Conservation (phyloP, 1,284 basidiomycete genomes). For the Tremellales sp. region DNA sequence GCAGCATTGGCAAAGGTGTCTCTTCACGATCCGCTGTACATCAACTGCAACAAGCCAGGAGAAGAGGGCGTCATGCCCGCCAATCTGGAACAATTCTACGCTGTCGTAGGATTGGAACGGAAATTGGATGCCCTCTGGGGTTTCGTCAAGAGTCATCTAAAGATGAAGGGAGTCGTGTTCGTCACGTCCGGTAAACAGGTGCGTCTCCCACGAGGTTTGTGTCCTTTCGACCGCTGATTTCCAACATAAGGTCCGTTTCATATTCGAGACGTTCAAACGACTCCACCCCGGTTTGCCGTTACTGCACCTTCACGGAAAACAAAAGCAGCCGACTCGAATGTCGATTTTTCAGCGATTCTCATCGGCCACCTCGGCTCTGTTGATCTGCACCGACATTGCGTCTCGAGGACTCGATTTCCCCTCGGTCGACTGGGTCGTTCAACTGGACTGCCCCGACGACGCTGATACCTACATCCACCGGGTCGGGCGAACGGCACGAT, state of each 20-base stretch:
- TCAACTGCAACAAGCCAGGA: slow-evolving; percentile 59
- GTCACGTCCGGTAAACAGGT: slow-evolving; percentile 90
- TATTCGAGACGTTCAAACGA: slow-evolving; percentile 93
- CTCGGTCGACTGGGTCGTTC: slow-evolving; percentile 94
- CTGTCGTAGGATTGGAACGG: slow-evolving; percentile 73
- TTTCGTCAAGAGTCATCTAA: slow-evolving; percentile 92
- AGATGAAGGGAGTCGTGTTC: slow-evolving; percentile 90
- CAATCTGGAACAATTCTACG: slow-evolving; percentile 86
- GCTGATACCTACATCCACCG: slow-evolving; percentile 98
- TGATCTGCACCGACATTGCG: slow-evolving; percentile 96
- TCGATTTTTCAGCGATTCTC: slow-evolving; percentile 79
- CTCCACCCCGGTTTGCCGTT: slow-evolving; percentile 89
- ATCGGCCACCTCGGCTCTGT: slow-evolving; percentile 68
- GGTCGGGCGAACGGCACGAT: slow-evolving; percentile 91
- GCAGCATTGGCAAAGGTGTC: slow-evolving; percentile 85
- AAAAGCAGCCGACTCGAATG: slow-evolving; percentile 87
- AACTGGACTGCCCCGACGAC: slow-evolving; percentile 96
- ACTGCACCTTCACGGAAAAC: slow-evolving; percentile 92
- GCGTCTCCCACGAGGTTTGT: slow-evolving; percentile 7
- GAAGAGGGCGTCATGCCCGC: slow-evolving; percentile 59
- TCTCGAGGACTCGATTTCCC: slow-evolving; percentile 97
- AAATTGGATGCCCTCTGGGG: slow-evolving; percentile 92
- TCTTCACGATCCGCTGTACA: slow-evolving; percentile 74
- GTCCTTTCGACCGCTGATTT: neutral
- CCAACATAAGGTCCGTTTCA: slow-evolving; percentile 68